Evolutionary conservation across 495 filamentous ascomycete species (phyloP), one percentile per base, ranked within the genome.

Genomic region (Cryomyces minteri): DNA sequence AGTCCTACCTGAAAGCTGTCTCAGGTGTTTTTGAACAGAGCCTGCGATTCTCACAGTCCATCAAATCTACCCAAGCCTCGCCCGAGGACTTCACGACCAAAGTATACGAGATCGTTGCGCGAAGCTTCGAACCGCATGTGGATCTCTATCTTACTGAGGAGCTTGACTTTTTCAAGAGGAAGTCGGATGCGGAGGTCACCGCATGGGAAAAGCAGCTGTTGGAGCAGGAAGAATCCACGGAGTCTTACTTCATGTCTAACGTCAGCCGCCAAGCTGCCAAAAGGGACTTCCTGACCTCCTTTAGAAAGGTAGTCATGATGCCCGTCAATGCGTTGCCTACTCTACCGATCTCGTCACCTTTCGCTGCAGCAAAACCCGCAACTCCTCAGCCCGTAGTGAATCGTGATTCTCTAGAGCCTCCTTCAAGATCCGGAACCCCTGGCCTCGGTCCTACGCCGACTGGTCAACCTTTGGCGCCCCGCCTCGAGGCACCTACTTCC

Each of bases 271-370:
- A 94, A 65, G 88, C 84, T 3, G 92, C 90, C 56, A 99, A 99
- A 60, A 77, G 80, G 39, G 92, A 99, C 59, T 99, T 99, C 55
- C 57, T 99, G 51, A 88, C 76, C 12, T 92, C 87, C 1, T 99
- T 99, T 67, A 95, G 86, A 61, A 96, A 99, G 56, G 90, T 99
- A 7, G 84, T 99, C 51, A 93, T 96, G 83, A 86, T 93, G 77
- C 92, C 92, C 25, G 88, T 96, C 31, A 90, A 84, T 41, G 86
- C 88, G 28, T 63, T 96, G 4, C 69, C 72, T 9, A 69, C 67
- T 38, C 58, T 63, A 5, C 18, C 18, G 18, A 25, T 25, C 18
- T 50, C 47, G 12, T 75, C 73, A 34, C 68, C 67, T 18, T 69
- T 67, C 41, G 53, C 58, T 6, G 55, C 63, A 29, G 71, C 68